Percentiles rank a stretch among this genome's conserved stretches.
Evolutionary conservation across 345 rosid species (phyloP).

Genomic region (Geranium rotundifolium): DNA sequence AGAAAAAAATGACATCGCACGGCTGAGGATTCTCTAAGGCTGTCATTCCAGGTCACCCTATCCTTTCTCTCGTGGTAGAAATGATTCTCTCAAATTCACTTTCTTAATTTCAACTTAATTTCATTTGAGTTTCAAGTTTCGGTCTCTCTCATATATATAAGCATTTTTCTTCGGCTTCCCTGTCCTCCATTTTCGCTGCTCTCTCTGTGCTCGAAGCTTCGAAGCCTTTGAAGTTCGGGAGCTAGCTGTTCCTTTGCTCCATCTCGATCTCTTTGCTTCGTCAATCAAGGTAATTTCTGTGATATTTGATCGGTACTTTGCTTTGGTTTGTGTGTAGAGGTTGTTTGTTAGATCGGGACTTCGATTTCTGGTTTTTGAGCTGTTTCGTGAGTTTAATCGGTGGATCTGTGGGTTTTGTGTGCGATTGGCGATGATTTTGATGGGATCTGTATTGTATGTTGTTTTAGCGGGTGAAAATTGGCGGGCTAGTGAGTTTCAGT

Average conservation of each 20-base stretch:
- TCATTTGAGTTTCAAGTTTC: slow-evolving; percentile 17
- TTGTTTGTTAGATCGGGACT: not conserved
- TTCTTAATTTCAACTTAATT: slow-evolving; percentile 3
- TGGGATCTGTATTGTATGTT: slow-evolving; percentile 17
- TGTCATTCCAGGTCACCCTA: slow-evolving; percentile 19
- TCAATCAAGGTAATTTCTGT: not conserved
- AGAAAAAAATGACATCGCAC: not conserved
- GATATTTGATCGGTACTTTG: not conserved
- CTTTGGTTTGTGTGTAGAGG: not conserved
- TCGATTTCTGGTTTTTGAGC: not conserved
- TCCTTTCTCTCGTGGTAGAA: slow-evolving; percentile 23
- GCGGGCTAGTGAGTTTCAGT: not conserved
- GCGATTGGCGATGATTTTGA: not conserved
- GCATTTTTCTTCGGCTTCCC: not conserved
- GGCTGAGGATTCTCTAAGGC: not conserved
- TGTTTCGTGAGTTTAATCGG: slow-evolving; percentile 1
- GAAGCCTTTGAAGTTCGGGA: not conserved
- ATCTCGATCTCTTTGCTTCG: not conserved
- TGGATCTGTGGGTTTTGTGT: slow-evolving; percentile 6
- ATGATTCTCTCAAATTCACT: slow-evolving; percentile 12
- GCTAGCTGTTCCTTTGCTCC: not conserved
- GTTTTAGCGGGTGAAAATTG: not conserved
- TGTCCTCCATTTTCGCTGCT: not conserved
- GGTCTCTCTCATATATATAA: not conserved
- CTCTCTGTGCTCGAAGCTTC: not conserved